These are phyloP conservation scores for Sporothrix globosa DNA, from an alignment of 2,329 filamentous ascomycete species.

Conservation along the genomic window DNA sequence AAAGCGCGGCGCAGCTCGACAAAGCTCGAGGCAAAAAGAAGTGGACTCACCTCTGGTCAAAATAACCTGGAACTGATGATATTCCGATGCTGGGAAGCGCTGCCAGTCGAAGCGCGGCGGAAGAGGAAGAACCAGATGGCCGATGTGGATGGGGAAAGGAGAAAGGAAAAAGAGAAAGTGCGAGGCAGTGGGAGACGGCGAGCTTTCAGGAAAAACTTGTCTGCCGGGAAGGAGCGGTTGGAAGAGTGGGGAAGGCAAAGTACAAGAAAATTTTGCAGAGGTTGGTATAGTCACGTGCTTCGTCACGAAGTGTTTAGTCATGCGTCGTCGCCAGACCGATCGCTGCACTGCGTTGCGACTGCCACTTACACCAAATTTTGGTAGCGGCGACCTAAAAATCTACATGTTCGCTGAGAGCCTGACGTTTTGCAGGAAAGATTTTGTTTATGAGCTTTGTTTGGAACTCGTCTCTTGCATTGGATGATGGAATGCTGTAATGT, in stretches of 20 bases:
- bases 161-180: slow-evolving; percentile 32
- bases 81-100: slow-evolving; percentile 43
- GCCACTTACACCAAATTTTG: too few species aligned
- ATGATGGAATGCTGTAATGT: too few species aligned
- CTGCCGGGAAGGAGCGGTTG: slow-evolving; percentile 5
- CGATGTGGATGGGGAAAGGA: slow-evolving; percentile 36
- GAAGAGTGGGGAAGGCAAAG: not conserved
- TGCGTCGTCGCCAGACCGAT: too few species aligned
- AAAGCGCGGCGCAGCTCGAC: not conserved
- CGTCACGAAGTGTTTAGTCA: not conserved
- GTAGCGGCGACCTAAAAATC: too few species aligned
- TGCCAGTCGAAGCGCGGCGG: slow-evolving; percentile 40
- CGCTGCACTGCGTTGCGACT: too few species aligned
- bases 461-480: too few species aligned
- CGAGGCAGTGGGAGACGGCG: not conserved
- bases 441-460: too few species aligned
- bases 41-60: slow-evolving; percentile 36
- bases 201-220: slow-evolving; percentile 26
- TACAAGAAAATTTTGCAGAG: not conserved
- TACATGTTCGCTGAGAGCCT: too few species aligned
- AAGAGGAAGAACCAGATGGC: slow-evolving; percentile 54
- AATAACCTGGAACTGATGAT: slow-evolving; percentile 37
- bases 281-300: not conserved
- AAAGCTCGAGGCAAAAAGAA: slow-evolving; percentile 25
- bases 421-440: too few species aligned